Percentiles rank a stretch among this genome's conserved stretches.
Conservation (phyloP, 495 filamentous ascomycete genomes). For the Cenococcum geophilum region DNA sequence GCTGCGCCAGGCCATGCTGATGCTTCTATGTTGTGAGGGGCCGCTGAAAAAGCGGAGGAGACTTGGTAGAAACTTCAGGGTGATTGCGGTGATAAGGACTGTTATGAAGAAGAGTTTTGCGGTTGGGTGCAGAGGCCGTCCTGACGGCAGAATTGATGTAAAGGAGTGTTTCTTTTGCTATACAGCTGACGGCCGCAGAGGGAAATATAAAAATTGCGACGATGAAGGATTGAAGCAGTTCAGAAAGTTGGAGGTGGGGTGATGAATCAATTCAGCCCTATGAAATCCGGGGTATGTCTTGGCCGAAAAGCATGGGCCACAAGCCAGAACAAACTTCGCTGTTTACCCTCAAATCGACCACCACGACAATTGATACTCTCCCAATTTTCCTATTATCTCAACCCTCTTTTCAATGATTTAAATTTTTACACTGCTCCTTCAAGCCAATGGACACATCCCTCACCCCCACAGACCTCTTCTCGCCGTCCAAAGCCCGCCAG, state of each 20-base stretch:
- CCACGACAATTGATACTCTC: neutral
- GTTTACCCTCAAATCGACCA: neutral
- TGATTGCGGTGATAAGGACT: slow-evolving; percentile 1
- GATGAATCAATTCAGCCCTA: neutral
- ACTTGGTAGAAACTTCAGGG: slow-evolving; percentile 13
- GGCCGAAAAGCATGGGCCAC: neutral
- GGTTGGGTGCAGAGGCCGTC: neutral
- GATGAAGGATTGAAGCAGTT: neutral
- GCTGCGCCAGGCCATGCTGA: slow-evolving; percentile 84
- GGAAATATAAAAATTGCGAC: neutral
- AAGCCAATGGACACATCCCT: slow-evolving; percentile 22
- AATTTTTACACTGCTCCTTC: no score
- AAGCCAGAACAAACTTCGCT: neutral
- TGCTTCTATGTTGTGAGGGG: slow-evolving; percentile 4
- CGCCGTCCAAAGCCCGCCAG: slow-evolving; percentile 60
- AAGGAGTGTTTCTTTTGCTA: neutral
- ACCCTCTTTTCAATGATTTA: no score
- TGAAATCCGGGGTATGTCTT: neutral
- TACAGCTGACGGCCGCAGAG: no score
- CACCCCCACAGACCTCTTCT: slow-evolving; percentile 58
- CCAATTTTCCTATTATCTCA: neutral
- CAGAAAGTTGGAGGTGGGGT: neutral
- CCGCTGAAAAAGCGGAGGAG: slow-evolving; percentile 21
- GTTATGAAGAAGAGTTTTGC: slow-evolving; percentile 10
- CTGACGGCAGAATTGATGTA: neutral